phyloP scores from a whole-genome alignment of 2,329 filamentous ascomycete species.

The Fusarium tanahbumbuense region DNA sequence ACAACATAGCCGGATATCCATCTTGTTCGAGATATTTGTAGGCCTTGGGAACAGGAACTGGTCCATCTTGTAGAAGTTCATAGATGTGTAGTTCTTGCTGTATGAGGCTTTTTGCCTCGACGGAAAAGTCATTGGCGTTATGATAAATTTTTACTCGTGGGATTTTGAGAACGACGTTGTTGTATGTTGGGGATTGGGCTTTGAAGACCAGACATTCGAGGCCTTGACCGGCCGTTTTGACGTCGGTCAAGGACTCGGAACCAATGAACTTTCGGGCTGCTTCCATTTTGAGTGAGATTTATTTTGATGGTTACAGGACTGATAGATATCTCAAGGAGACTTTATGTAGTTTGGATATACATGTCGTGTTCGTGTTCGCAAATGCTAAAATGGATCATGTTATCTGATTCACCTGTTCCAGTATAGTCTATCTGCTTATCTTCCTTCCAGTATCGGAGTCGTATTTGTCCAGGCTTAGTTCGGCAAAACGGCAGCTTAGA shows the following conservation, averaged over 20 bases:
- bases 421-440: too few relatives aligned
- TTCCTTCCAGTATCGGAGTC: too few relatives aligned
- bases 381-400: too few relatives aligned
- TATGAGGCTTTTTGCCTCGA: neutral
- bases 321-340: too few relatives aligned
- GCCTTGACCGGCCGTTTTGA: conserved; percentile 7
- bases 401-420: too few relatives aligned
- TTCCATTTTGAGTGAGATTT: neutral
- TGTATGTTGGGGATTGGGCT: neutral
- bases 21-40: conserved; percentile 13
- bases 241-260: neutral
- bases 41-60: neutral
- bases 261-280: neutral
- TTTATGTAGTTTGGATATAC: too few relatives aligned
- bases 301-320: neutral
- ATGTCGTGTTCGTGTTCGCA: too few relatives aligned
- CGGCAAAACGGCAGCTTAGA: too few relatives aligned
- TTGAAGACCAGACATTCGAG: conserved; percentile 23
- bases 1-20: conserved; percentile 11
- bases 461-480: too few relatives aligned
- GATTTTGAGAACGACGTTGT: conserved; percentile 4
- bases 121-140: neutral
- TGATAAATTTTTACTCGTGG: conserved; percentile 19
- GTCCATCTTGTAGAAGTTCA: neutral
- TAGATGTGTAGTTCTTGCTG: conserved; percentile 17